Evolutionary conservation across 208 protist genomes (phyloP), one percentile per base, ranked within the genome.

Genomic region (Trypanosomatidae sp.): DNA sequence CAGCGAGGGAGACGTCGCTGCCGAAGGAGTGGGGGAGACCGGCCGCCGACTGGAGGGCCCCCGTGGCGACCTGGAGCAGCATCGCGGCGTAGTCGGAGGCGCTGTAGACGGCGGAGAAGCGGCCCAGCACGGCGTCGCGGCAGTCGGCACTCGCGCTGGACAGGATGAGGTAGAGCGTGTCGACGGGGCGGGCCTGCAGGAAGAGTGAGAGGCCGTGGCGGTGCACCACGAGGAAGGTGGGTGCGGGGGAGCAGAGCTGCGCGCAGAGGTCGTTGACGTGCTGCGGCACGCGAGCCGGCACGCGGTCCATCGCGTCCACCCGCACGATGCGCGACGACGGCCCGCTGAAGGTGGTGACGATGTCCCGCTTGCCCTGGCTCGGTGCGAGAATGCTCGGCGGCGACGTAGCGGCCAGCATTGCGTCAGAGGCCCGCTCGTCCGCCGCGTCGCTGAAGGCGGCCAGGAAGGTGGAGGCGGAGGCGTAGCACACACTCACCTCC

Each of bases 91-190:
- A 95, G 75, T 97, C 93, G 9, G 86, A 67, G 1, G 81, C 69
- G 55, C 74, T 89, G 79, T 90, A 91, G 49, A 85, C 74, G 30
- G 82, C 76, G 19, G 86, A 76, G 83, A 97, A 95, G 39, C 90
- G 85, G 46, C 87, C 69, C 36, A 95, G 88, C 22, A 97, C 78
- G 44, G 66, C 60, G 7, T 92, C 90, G 25, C 89, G 84, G 66
- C 72, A 82, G 19, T 88, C 78, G 2, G 72, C 65, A 36, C 76
- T 76, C 19, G 82, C 70, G 43, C 65, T 81, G 49, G 71, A 76
- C 43, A 97, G 69, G 62, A 97, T 95, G 62, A 87, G 82, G 75
- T 92, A 91, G n/a, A 97, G 90, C 7, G 86, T 95, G 68, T 97
- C 93, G 19, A 97, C 86, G 0, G 93, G 90, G 28, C 91, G 87